Evolutionary conservation across 2,329 filamentous ascomycete genomes (phyloP).

Genomic region (Aspergillus sp.): DNA sequence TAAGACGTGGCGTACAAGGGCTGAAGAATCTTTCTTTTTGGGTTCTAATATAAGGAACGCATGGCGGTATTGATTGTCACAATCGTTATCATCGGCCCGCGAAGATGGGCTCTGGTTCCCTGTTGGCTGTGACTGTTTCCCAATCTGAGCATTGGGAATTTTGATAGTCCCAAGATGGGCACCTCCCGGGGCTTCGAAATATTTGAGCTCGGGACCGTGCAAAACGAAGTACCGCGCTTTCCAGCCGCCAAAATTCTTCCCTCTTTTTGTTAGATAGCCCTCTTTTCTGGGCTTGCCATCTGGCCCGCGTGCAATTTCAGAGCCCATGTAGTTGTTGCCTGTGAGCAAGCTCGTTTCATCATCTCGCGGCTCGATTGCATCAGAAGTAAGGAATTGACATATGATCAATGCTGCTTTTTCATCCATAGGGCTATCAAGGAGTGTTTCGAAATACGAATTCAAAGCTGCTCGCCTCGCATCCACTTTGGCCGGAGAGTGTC

Average conservation of each 20-base stretch:
- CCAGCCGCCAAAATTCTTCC: slow-evolving; percentile 99
- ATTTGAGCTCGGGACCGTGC: slow-evolving; percentile 72
- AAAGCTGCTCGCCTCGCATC: slow-evolving; percentile 80
- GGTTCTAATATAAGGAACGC: slow-evolving; percentile 93
- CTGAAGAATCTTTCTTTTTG: slow-evolving; percentile 90
- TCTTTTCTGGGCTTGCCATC: slow-evolving; percentile 72
- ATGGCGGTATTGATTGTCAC: slow-evolving; percentile 93
- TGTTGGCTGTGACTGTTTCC: slow-evolving; percentile 75
- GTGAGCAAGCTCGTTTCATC: slow-evolving; percentile 55
- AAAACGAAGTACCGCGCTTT: slow-evolving; percentile 77
- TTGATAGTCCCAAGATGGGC: slow-evolving; percentile 92
- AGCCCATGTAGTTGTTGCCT: slow-evolving; percentile 31
- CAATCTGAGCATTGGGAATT: slow-evolving; percentile 85
- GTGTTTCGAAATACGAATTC: slow-evolving; percentile 79
- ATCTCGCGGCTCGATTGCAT: slow-evolving; percentile 57
- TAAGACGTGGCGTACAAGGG: slow-evolving; percentile 86
- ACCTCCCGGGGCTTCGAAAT: slow-evolving; percentile 88
- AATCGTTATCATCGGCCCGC: slow-evolving; percentile 70
- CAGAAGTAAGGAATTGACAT: slow-evolving; percentile 78
- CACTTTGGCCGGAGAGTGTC: slow-evolving; percentile 89
- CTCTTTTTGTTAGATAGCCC: slow-evolving; percentile 92
- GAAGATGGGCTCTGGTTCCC: slow-evolving; percentile 59
- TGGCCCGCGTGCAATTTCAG: slow-evolving; percentile 48
- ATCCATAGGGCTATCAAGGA: slow-evolving; percentile 81
- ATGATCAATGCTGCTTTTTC: slow-evolving; percentile 74